Percentiles rank a stretch among this genome's conserved stretches.
These are phyloP conservation scores for Warburgia ugandensis DNA, from an alignment of 164 flowering plant species.

Conservation along the genomic window DNA sequence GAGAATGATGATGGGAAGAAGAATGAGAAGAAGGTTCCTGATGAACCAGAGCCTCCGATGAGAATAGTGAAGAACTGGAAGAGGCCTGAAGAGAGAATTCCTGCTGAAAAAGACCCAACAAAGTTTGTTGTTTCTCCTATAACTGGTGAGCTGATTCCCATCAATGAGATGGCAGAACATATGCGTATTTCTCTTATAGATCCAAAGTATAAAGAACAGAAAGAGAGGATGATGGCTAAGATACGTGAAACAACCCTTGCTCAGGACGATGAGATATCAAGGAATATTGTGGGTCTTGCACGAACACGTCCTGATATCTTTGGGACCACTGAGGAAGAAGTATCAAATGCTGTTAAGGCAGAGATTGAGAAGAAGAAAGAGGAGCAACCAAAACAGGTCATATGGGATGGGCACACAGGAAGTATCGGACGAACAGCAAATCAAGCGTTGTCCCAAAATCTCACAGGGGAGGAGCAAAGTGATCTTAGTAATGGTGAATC, in stretches of 20 bases:
- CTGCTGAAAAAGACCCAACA: constrained; percentile 83
- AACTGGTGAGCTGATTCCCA: constrained; percentile 84
- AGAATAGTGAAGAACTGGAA: constrained; percentile 98
- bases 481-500: constrained; percentile 36
- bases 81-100: constrained; percentile 93
- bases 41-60: constrained; percentile 85
- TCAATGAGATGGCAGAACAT: constrained; percentile 96
- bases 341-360: constrained; percentile 98
- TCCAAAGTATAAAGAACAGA: constrained; percentile 98
- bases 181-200: constrained; percentile 98
- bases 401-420: constrained; percentile 99
- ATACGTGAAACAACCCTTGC: constrained; percentile 97
- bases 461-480: constrained; percentile 50
- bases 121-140: constrained; percentile 91
- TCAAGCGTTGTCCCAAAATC: constrained; percentile 84
- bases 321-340: constrained; percentile 99
- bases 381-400: constrained; percentile 95
- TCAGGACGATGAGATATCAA: constrained; percentile 89
- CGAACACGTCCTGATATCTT: constrained; percentile 96
- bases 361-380: constrained; percentile 96
- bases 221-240: constrained; percentile 97
- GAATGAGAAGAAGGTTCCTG: constrained; percentile 29
- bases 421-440: constrained; percentile 98
- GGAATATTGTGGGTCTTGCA: constrained; percentile 95
- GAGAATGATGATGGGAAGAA: constrained; percentile 54